Evolutionary conservation across 192 early-diverging fungal species (phyloP).

Genomic region (Helicostylum pulchrum): DNA sequence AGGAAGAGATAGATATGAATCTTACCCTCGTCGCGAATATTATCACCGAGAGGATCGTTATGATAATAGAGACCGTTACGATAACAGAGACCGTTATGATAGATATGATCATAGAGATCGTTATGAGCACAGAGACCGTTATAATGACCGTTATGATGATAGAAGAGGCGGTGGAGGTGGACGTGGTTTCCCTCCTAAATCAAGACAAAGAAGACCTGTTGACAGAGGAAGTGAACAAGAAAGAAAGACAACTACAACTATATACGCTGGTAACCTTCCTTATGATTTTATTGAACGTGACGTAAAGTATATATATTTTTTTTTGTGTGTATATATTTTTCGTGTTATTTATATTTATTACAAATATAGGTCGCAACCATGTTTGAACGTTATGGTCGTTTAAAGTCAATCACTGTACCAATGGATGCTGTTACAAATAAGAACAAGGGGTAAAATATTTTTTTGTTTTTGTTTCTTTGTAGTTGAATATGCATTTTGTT

Average conservation of each 20-base stretch:
- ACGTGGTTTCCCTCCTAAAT: conserved; percentile 44
- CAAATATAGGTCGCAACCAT: conserved; percentile 43
- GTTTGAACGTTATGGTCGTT: conserved; percentile 73
- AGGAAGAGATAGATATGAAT: conserved; percentile 15
- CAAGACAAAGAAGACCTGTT: conserved; percentile 45
- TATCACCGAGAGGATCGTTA: conserved; percentile 35
- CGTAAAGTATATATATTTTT: conserved; percentile 31
- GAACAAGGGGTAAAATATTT: conserved; percentile 71
- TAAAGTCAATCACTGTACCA: conserved; percentile 67
- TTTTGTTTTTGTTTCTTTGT: neutral
- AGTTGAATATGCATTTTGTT: too few species aligned
- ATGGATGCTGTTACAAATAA: conserved; percentile 65
- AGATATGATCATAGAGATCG: conserved; percentile 23
- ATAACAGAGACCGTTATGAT: conserved; percentile 20
- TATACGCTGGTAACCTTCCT: conserved; percentile 76
- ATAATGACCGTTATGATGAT: conserved; percentile 28
- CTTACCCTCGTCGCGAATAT: conserved; percentile 10
- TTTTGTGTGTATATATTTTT: neutral
- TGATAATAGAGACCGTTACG: conserved; percentile 16
- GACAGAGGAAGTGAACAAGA: conserved; percentile 66
- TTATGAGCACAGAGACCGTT: conserved; percentile 31
- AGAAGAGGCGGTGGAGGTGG: conserved; percentile 38
- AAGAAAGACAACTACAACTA: conserved; percentile 54
- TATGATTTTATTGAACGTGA: conserved; percentile 69
- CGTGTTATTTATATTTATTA: neutral